Base-by-base conservation (phyloP, 495 filamentous ascomycete genomes). In the Daldinia grandis region DNA sequence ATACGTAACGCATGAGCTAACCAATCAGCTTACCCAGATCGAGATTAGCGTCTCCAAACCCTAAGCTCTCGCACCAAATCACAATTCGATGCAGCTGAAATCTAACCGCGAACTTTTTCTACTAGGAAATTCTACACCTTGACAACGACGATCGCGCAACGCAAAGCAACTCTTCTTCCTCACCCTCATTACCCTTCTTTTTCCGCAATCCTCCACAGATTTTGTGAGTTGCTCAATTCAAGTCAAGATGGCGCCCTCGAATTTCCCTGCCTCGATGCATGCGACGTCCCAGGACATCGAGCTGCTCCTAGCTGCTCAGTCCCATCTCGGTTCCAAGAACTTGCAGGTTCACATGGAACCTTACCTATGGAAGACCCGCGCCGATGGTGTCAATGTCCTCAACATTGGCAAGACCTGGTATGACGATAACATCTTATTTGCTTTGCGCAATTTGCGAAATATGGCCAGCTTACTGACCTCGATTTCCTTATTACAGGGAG, bases 391-490 rank as follows among this genome's bases (percentile, higher is more conserved):
- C 86, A 98, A 99, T 81, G 88, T 99, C 69, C 88, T 99, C 83
- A 98, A 99, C 89, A 93, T 99, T 83, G 93, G 94, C 87, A 99
- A 99, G 92, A 99, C 95, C 84, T 98, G 95, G 95, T 98, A 89
- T 75, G 91, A 81, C 44, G n/a, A 9, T 54, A 38, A 37, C 17
- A 31, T 56, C 2, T n/a, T 2, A 15, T 42, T 68, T 64, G 37
- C 62, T 64, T 49, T 77, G 81, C 80, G 68, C 47, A 49, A 64
- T 54, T 54, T 10, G 28, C 12, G 25, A 30, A 44, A 49, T 37
- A 25, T 74, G 33, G 33, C 33, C 65, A 72, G 14, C 2, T 17
- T n/a, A 73, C 50, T 53, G 30, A 42, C 47, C 28, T 47, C 7
- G 15, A 12, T 21, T 30, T 69, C 58, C 17, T 37, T 59, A 44